Evolutionary conservation across 345 rosid species (phyloP).

Genomic region (Clarkia xantiana): DNA sequence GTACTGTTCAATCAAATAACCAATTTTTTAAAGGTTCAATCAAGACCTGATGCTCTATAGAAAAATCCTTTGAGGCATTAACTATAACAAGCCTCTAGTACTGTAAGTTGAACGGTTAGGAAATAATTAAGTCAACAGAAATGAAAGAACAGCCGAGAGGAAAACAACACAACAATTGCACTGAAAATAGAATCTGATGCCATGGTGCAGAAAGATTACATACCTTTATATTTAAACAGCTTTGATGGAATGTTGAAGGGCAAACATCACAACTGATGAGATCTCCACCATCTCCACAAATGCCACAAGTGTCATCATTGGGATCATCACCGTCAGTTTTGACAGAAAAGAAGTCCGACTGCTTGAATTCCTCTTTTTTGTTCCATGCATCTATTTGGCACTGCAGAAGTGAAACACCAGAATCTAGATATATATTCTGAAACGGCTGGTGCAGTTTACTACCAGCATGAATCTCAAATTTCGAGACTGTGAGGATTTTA

Average conservation of each 20-base stretch:
- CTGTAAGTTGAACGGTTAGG: no score
- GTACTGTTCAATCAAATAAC: no score
- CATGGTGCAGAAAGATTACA: no score
- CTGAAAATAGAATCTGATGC: no score
- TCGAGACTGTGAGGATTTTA: conserved; percentile 51
- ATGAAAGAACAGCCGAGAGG: no score
- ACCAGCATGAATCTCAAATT: conserved; percentile 91
- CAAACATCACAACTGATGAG: conserved; percentile 91
- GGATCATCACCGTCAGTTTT: conserved; percentile 73
- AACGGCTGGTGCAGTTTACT: conserved; percentile 66
- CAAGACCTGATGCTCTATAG: no score
- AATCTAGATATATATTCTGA: conserved; percentile 67
- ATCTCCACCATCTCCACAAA: conserved; percentile 97
- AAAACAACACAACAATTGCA: no score
- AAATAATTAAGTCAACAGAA: no score
- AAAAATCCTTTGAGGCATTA: no score
- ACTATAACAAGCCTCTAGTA: no score
- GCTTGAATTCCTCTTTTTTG: conserved; percentile 40
- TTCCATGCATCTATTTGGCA: conserved; percentile 86
- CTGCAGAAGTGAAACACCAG: conserved; percentile 71
- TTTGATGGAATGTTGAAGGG: conserved; percentile 90
- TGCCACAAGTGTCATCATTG: conserved; percentile 92
- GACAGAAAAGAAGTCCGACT: conserved; percentile 39
- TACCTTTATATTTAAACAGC: conserved; percentile 72
- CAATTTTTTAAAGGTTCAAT: no score